Evolutionary conservation across 805 yeast genomes (phyloP), one percentile per base, ranked within the genome.

Genomic region (Candida anglica): DNA sequence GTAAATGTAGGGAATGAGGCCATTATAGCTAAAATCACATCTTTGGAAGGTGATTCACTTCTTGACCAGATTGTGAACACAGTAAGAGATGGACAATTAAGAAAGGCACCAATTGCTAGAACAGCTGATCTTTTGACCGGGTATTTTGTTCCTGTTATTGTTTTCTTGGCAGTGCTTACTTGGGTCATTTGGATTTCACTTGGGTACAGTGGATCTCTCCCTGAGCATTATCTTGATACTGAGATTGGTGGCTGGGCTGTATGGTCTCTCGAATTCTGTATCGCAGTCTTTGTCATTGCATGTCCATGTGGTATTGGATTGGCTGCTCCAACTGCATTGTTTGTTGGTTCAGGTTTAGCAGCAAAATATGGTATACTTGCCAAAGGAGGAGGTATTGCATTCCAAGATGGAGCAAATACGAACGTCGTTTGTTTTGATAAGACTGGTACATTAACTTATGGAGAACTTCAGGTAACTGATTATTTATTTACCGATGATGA

Each of bases 241-340:
- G 83, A 79, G 38, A 63, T 77, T 32, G 86, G 86, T 11, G 86
- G 87, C 1, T 82, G 89, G 87, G 62, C 73, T 0, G 73, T 82
- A 9, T 84, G 91, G 88, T 79, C 89, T 0, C 63, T 84, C 36
- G 80, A 82, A 44, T 84, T 84, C 56, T 76, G 88, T 1, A 80
- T 84, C 42, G 75, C 89, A 0, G 91, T 85, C 2, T 82, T 84
- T 58, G 91, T 84, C 2, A 76, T 84, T 32, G 91, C 91, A 0
- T 84, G 94, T 51, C 94, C 94, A 1, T 84, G 93, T 63, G 94
- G 91, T 2, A 75, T 84, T 44, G 93, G 91, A 2, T 62, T 84
- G 15, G 93, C 93, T 16, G 93, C 91, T 2, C 93, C 93, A 2
- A 83, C 91, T 2, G 91, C 93, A 0, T 53, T 84, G 26, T 82